Evolutionary conservation across 202 grass and related monocot species (phyloP).

Genomic region (Bolboschoenoplectus hybrid): DNA sequence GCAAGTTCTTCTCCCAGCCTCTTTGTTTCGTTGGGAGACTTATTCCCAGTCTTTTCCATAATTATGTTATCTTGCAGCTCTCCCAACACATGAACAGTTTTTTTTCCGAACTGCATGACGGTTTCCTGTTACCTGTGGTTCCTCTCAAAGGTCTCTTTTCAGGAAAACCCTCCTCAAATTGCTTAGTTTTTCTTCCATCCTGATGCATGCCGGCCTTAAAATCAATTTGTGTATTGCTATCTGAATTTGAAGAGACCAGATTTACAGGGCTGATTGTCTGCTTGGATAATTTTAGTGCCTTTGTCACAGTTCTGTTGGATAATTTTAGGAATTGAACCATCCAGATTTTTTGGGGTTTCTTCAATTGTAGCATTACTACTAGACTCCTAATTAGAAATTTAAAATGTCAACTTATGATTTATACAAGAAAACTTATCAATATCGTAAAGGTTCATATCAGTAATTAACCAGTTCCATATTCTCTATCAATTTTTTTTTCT

Average conservation of each 20-base stretch:
- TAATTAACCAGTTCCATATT: background rate
- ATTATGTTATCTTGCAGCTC: conserved; percentile 52
- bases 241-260: conserved; percentile 32
- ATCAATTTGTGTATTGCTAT: conserved; percentile 55
- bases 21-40: background rate
- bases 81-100: conserved; percentile 40
- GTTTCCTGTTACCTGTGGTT: conserved; percentile 53
- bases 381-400: conserved; percentile 55
- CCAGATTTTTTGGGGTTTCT: conserved; percentile 46
- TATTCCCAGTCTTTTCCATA: background rate
- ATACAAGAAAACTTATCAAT: conserved; percentile 2
- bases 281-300: conserved; percentile 53
- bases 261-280: conserved; percentile 57
- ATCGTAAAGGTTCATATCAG: background rate
- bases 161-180: conserved; percentile 54
- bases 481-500: background rate
- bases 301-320: conserved; percentile 43
- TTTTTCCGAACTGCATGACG: conserved; percentile 52
- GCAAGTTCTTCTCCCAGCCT: background rate
- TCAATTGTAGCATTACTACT: conserved; percentile 44
- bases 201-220: conserved; percentile 50
- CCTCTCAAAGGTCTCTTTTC: conserved; percentile 56
- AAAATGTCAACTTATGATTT: conserved; percentile 34
- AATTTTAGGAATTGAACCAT: conserved; percentile 49
- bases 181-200: conserved; percentile 43